phyloP scores from a whole-genome alignment of 2,329 filamentous ascomycete species.

The Aspergillus cejpii region DNA sequence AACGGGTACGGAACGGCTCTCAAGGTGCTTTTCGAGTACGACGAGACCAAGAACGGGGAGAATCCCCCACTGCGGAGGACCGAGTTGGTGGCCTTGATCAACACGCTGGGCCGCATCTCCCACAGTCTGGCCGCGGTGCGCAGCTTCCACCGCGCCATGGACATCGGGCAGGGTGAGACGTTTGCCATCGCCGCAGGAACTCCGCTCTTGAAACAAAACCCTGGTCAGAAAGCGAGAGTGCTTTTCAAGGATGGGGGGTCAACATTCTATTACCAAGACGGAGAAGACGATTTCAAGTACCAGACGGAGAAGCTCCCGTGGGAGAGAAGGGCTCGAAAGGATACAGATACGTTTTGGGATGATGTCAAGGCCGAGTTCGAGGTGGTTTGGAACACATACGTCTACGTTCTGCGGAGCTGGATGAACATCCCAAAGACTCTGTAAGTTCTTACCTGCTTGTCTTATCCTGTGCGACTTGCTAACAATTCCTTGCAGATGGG shows the following conservation, averaged over 20 bases:
- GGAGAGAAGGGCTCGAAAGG: conserved; percentile 24
- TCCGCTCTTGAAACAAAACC: conserved; percentile 20
- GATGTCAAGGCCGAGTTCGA: conserved; percentile 58
- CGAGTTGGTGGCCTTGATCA: conserved; percentile 88
- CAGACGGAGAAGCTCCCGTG: conserved; percentile 29
- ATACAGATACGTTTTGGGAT: conserved; percentile 48
- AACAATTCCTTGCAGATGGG: conserved; percentile 33
- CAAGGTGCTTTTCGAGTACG: conserved; percentile 93
- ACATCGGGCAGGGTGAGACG: conserved; percentile 30
- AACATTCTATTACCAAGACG: conserved; percentile 34
- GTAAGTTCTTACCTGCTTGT: conserved; percentile 50
- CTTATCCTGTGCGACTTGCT: conserved; percentile 1
- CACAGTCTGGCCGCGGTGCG: conserved; percentile 69
- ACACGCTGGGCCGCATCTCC: conserved; percentile 83
- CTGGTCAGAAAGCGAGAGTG: conserved; percentile 11
- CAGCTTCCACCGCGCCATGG: conserved; percentile 56
- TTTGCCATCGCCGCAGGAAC: conserved; percentile 26
- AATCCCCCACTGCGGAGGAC: conserved; percentile 74
- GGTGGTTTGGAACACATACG: conserved; percentile 56
- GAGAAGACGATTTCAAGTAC: conserved; percentile 36
- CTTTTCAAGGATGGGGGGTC: conserved; percentile 31
- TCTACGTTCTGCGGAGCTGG: conserved; percentile 66
- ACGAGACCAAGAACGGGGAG: conserved; percentile 56
- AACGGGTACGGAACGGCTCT: conserved; percentile 89
- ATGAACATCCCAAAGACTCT: conserved; percentile 57